These are phyloP conservation scores for Ophiostoma sp. DNA, from an alignment of 2,329 filamentous ascomycete species.

Conservation along the genomic window DNA sequence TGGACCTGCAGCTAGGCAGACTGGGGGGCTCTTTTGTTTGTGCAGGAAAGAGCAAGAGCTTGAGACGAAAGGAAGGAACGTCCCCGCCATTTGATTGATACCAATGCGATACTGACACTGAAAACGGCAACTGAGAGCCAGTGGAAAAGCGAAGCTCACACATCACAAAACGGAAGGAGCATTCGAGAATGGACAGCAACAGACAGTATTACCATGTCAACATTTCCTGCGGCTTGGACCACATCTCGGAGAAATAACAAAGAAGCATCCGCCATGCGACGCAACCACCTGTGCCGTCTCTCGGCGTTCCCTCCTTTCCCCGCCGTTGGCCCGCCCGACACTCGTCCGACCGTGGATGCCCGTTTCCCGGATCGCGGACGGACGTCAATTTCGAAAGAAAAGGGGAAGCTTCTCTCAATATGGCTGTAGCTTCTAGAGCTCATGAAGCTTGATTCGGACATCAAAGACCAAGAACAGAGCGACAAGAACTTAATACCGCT, in stretches of 20 bases:
- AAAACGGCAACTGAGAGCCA: not conserved
- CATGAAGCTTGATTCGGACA: not conserved
- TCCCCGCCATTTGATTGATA: not conserved
- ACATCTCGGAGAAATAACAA: not conserved
- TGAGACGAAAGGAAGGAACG: not conserved
- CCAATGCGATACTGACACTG: not conserved
- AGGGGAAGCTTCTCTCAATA: not conserved
- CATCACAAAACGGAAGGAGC: not conserved
- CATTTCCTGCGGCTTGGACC: not conserved
- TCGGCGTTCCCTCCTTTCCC: not conserved
- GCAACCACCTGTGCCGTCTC: not conserved
- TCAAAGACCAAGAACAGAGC: not conserved
- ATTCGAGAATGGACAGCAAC: not conserved
- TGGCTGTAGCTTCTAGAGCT: not conserved
- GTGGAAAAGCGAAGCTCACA: not conserved
- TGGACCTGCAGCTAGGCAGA: constrained; percentile 11
- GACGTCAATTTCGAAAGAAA: not conserved
- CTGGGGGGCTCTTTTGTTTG: not conserved
- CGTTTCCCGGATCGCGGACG: constrained; percentile 10
- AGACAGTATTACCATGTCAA: not conserved
- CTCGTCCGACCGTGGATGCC: not conserved
- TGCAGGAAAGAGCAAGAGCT: not conserved
- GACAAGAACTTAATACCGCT: not conserved
- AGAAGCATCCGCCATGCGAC: not conserved
- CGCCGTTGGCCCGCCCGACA: not conserved